A percentile compares a stretch with the other conserved stretches of the same genome.
Evolutionary conservation across 176 grass and related monocot species (phyloP).

Genomic region (Themeda triandra): DNA sequence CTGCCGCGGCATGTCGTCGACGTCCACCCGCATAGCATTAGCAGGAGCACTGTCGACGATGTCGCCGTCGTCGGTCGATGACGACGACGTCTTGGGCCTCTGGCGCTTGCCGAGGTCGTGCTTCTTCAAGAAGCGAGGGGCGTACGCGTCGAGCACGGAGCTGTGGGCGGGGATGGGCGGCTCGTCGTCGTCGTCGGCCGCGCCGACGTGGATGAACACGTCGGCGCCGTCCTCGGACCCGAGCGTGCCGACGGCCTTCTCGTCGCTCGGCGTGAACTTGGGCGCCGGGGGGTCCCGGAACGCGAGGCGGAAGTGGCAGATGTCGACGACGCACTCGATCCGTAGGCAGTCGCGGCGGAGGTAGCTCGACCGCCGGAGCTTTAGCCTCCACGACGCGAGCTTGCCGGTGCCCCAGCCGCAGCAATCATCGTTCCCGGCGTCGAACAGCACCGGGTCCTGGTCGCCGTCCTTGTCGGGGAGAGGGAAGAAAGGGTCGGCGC

Average conservation of each 20-base stretch:
- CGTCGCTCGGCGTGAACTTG: neutral
- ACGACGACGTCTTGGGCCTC: neutral
- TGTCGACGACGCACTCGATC: constrained; percentile 9
- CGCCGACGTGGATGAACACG: neutral
- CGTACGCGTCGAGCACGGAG: neutral
- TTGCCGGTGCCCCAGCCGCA: too few species aligned
- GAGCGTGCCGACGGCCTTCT: neutral
- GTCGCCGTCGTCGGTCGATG: too few species aligned
- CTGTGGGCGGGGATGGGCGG: neutral
- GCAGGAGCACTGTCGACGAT: too few species aligned
- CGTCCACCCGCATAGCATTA: too few species aligned
- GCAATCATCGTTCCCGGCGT: too few species aligned
- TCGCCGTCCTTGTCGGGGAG: too few species aligned
- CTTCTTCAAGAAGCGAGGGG: neutral
- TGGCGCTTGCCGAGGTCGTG: neutral
- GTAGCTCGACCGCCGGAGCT: too few species aligned
- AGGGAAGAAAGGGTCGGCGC: too few species aligned
- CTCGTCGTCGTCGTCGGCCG: too few species aligned
- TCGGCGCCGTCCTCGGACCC: neutral
- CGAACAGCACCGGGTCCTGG: too few species aligned
- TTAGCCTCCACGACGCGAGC: too few species aligned
- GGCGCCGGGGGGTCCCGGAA: neutral
- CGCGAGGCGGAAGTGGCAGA: neutral
- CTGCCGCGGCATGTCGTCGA: neutral
- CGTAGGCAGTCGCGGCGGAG: too few species aligned